Evolutionary conservation across 2,329 filamentous ascomycete species (phyloP), one percentile per base, ranked within the genome.

Genomic region (Fusarium scirpi): DNA sequence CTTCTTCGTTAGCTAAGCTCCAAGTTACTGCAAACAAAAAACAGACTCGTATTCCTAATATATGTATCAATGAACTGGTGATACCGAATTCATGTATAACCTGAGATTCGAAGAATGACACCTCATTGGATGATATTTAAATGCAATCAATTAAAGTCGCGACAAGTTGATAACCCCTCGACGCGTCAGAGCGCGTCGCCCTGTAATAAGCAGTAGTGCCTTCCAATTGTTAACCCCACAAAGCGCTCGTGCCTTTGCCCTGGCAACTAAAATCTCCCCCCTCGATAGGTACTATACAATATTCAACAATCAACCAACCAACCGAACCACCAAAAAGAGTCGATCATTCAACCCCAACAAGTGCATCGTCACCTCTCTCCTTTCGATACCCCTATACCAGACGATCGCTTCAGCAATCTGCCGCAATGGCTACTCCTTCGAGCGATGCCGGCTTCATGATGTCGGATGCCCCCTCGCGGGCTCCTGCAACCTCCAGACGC

Each of bases 391-490:
- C 60, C 29, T 20, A 24, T 29, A 41, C 13, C 13, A 59, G 51
- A 51, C 62, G 62, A 46, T 46, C 52, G 6, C 45, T 49, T 45
- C 25, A 18, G 11, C 10, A 34, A 18, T 9, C 47, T 53, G 49
- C 65, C 64, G 49, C 46, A 70, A 86, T 87, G 85, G 83, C 85
- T 75, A 79, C 85, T 62, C 84, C 86, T 62, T 66, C 63, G 38
- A 89, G 86, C 82, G 87, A 89, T 69, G 80, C 82, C 77, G 86
- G 85, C 71, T 83, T 84, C 74, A 78, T 84, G 74, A 89, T 89
- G 85, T 89, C 87, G 67, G 87, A 89, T 73, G 85, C 81, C 61
- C 80, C 82, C 52, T 84, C 82, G 46, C 79, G 82, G 67, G 76
- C 80, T 48, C 79, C 79, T 41, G 75, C 78, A 56, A 84, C 85